Base-by-base conservation (phyloP, 805 yeast species). In the Pichia insulana region DNA sequence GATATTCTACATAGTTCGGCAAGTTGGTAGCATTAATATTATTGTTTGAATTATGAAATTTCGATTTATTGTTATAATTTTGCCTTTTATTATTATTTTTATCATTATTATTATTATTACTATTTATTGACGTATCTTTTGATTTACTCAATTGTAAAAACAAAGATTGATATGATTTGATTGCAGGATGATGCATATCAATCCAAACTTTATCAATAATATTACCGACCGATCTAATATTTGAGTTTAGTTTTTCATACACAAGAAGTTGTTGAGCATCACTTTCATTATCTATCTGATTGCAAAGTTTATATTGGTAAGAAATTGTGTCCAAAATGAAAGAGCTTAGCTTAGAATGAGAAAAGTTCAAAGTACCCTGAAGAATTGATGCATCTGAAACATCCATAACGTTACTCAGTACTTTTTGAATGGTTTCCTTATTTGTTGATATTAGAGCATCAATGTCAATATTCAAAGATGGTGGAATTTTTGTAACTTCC, bases 161-260 rank as follows among this genome's bases (percentile, higher is more conserved):
- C 53, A 62, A 66, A 10, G 57, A 51, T 53, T 74, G 78, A 51
- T 70, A 80, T 54, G 70, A 70, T 50, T 77, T 79, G 46, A 80
- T 68, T 2, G 76, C 71, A 2, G 86, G 86, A 51, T 78, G 76
- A 50, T 78, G 82, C 48, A 82, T 68, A 5, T 75, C 74, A 27
- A 65, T 55, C 88, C 88, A 82, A 17, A 77, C 57, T 4, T 57
- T 50, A 40, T 76, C 81, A 16, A 81, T 65, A 7, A 73, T 57
- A 2, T 56, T 54, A 33, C 51, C 58, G 7, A 58, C 47, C 6
- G 53, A 41, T 22, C n/a, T 40, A 7, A 36, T 13, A 31, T 33
- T 15, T 17, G 39, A 28, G 16, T 19, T 34, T 16, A 12, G 18
- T 10, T 31, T 16, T 11, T 35, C 10, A 17, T 15, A 16, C 1